Conservation (phyloP, 768 basidiomycete genomes). For the Agrocybe chaxingu region DNA sequence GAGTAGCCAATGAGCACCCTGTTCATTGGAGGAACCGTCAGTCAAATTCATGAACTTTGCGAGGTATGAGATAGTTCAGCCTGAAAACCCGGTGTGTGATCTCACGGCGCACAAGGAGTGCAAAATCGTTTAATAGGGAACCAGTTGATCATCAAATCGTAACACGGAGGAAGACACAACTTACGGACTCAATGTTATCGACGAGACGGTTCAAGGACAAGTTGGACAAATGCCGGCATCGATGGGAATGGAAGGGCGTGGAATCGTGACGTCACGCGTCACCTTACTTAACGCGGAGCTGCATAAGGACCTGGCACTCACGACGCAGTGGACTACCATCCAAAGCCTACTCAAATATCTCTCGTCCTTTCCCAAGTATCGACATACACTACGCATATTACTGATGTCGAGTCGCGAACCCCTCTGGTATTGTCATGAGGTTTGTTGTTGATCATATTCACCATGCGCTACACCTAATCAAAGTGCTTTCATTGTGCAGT, state of each 20-base stretch:
- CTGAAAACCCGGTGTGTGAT: constrained; percentile 38
- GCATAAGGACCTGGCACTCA: neutral
- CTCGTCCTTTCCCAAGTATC: constrained; percentile 4
- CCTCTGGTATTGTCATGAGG: constrained; percentile 80
- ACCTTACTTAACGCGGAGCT: no score
- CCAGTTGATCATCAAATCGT: constrained; percentile 42
- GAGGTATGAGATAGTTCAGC: constrained; percentile 27
- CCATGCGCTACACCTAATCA: constrained; percentile 7
- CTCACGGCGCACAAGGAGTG: constrained; percentile 29
- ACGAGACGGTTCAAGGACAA: constrained; percentile 34
- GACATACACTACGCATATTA: constrained; percentile 3
- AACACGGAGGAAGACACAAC: constrained; percentile 13
- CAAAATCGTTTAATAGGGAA: constrained; percentile 63
- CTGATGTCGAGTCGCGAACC: constrained; percentile 70
- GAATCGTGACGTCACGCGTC: constrained; percentile 14
- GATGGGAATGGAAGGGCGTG: constrained; percentile 14
- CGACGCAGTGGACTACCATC: no score
- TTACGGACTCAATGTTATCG: constrained; percentile 16
- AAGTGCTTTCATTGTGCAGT: constrained; percentile 41
- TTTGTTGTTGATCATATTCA: constrained; percentile 21
- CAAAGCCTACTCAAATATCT: no score
- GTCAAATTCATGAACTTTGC: neutral
- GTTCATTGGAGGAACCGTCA: no score
- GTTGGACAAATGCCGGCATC: constrained; percentile 1
- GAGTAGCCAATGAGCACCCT: no score